phyloP scores from a whole-genome alignment of 2,329 filamentous ascomycete genomes.

The Aulographum hederae region DNA sequence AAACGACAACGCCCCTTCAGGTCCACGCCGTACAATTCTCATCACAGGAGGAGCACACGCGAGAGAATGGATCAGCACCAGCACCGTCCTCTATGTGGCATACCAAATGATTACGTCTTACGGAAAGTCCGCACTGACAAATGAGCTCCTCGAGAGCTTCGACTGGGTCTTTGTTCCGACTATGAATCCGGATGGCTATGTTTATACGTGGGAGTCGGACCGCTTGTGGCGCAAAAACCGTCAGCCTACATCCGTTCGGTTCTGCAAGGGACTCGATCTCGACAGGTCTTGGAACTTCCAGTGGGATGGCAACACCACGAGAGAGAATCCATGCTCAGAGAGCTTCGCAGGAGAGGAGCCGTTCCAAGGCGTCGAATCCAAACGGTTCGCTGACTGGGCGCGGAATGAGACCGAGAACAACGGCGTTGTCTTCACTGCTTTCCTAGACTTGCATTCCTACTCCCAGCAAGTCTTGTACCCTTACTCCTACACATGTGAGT shows the following conservation, averaged over 20 bases:
- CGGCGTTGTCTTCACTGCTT: constrained; percentile 61
- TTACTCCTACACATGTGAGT: constrained; percentile 67
- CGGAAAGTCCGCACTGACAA: constrained; percentile 51
- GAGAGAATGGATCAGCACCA: constrained; percentile 89
- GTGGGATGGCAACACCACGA: constrained; percentile 51
- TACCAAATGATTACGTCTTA: constrained; percentile 76
- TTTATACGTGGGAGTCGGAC: constrained; percentile 83
- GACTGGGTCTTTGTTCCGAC: constrained; percentile 81
- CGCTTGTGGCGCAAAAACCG: constrained; percentile 90
- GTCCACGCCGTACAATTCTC: constrained; percentile 55
- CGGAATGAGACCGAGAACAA: constrained; percentile 54
- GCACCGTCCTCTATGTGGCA: constrained; percentile 76
- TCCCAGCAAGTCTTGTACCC: constrained; percentile 90
- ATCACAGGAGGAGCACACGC: constrained; percentile 80
- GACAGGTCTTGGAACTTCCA: constrained; percentile 73
- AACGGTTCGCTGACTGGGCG: constrained; percentile 63
- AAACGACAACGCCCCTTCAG: constrained; percentile 21
- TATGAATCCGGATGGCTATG: constrained; percentile 84
- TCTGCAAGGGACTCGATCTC: constrained; percentile 77
- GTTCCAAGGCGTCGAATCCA: constrained; percentile 69
- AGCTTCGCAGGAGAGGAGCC: constrained; percentile 69
- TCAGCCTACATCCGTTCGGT: constrained; percentile 62
- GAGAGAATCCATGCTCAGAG: constrained; percentile 74
- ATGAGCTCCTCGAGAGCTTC: constrained; percentile 62
- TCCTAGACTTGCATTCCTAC: constrained; percentile 85